Conservation (phyloP, 1,139 yeast species). For the Lodderomyces orthopsilosis region DNA sequence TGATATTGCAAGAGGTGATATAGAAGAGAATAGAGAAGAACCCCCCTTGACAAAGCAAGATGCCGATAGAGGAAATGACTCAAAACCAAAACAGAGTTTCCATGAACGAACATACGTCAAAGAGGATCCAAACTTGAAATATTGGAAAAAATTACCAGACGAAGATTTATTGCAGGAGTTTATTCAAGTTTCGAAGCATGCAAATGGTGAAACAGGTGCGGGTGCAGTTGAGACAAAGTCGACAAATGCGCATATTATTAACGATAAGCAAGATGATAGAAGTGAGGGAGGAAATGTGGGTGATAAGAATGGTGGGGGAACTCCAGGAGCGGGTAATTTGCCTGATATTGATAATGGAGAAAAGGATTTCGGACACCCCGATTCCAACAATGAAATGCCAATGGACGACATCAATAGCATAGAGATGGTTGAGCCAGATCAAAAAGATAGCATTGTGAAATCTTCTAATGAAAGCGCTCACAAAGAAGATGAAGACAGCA, state of each 20-base stretch:
- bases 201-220: background rate
- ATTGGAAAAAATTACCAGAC: conserved; percentile 26
- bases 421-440: background rate
- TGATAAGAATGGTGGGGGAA: background rate
- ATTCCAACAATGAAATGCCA: background rate
- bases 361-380: background rate
- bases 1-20: background rate
- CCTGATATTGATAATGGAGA: background rate
- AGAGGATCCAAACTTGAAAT: conserved; percentile 23
- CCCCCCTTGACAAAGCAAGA: background rate
- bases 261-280: background rate
- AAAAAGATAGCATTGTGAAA: background rate
- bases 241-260: background rate
- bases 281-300: background rate
- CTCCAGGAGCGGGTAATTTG: background rate
- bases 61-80: background rate
- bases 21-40: background rate
- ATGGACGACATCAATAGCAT: background rate
- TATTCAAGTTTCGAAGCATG: conserved; percentile 13
- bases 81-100: background rate
- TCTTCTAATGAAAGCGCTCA: background rate
- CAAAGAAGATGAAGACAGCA: conserved; percentile 2
- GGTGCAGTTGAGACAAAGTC: background rate
- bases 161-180: conserved; percentile 23
- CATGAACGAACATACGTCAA: conserved; percentile 1